Evolutionary conservation across 2,329 filamentous ascomycete genomes (phyloP), one percentile per base, ranked within the genome.

Genomic region (Aspergillus felis): DNA sequence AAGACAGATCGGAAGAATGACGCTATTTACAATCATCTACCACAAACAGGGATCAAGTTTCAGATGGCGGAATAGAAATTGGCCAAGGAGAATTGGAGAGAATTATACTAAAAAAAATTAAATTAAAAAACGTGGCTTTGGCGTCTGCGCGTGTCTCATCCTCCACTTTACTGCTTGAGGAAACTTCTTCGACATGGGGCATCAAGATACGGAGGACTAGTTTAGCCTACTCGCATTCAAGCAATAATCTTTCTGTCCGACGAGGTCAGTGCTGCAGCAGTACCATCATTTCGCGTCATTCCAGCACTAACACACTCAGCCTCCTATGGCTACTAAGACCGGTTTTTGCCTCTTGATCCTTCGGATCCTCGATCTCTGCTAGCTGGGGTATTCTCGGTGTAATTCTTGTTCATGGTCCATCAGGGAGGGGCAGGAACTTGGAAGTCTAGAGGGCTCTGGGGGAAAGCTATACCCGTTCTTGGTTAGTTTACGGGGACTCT

Each of bases 121-220:
- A 27, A 53, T 56, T 50, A 28, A 24, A 32, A 57, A 61, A 61
- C 59, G 59, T 61, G 59, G 59, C 54, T 54, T 50, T 61, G 57
- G 57, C 55, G 50, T 50, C 59, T 61, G 54, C 50, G 57, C 55
- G 53, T 57, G 59, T 59, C 54, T 53, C 49, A 57, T 24, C 44
- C 44, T 47, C 51, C 47, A 53, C 48, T 50, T 49, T 57, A 48
- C 55, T 47, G 57, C 57, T 61, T 61, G 57, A 54, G 57, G 59
- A 57, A 59, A 59, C 57, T 58, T 55, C 57, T 54, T 57, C 57
- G 54, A 57, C 42, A 49, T 48, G n/a, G 48, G 51, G 44, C 51
- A 54, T 35, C 9, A 48, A 29, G 48, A 29, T 17, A 38, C 32
- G 32, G 32, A 38, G 14, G 32, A 38, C 32, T 38, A 44, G 6